Conservation (phyloP, 768 basidiomycete species). For the Chalciporus pseudorubinellus region DNA sequence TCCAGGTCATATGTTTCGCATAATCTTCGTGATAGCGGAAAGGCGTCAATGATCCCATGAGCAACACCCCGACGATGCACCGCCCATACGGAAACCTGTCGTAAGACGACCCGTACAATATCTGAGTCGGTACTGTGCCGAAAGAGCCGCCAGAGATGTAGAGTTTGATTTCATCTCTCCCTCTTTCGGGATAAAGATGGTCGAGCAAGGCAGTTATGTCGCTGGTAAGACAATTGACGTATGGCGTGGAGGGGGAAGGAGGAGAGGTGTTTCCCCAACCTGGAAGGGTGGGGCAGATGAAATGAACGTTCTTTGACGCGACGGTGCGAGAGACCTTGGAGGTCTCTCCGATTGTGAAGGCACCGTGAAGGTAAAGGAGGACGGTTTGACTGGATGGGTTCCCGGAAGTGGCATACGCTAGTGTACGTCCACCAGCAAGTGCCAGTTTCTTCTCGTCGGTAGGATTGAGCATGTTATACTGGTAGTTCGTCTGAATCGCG, state of each 20-base stretch:
- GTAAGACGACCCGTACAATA: conserved; percentile 51
- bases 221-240: conserved; percentile 39
- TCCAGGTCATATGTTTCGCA: conserved; percentile 44
- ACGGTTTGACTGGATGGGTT: conserved; percentile 47
- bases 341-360: conserved; percentile 49
- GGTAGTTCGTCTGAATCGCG: too few species aligned
- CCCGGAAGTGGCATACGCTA: conserved; percentile 56
- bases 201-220: conserved; percentile 48
- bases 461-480: conserved; percentile 5
- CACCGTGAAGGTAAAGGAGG: conserved; percentile 56
- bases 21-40: conserved; percentile 46
- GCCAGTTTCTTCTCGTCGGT: conserved; percentile 18
- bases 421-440: conserved; percentile 40
- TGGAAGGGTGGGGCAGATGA: conserved; percentile 51
- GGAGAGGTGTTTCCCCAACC: conserved; percentile 59
- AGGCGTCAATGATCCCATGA: conserved; percentile 48
- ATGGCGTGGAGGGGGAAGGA: conserved; percentile 32
- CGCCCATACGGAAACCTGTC: conserved; percentile 50
- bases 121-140: conserved; percentile 54
- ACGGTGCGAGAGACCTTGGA: conserved; percentile 34
- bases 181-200: conserved; percentile 46
- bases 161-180: conserved; percentile 38
- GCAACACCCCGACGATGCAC: conserved; percentile 45
- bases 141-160: conserved; percentile 55
- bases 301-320: conserved; percentile 41